These are phyloP conservation scores for Lepidium sativum DNA, from an alignment of 345 rosid species.

Conservation along the genomic window DNA sequence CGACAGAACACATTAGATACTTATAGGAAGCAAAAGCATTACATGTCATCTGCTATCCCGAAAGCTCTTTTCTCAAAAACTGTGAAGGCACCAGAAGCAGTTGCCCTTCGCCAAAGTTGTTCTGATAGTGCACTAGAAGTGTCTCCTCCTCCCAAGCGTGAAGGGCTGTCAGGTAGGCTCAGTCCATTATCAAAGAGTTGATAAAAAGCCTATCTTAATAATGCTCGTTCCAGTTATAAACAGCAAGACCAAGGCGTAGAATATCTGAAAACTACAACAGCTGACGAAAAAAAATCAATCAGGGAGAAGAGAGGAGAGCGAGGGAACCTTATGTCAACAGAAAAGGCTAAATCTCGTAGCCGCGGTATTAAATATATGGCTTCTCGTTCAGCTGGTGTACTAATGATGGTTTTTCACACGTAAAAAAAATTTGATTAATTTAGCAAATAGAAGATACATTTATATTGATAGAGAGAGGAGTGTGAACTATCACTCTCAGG, in stretches of 20 bases:
- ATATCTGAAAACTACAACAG: background rate
- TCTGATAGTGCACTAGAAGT: slow-evolving; percentile 43
- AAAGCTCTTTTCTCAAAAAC: slow-evolving; percentile 74
- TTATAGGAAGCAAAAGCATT: slow-evolving; percentile 12
- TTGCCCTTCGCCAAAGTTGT: slow-evolving; percentile 92
- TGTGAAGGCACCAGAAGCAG: slow-evolving; percentile 65
- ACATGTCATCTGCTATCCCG: slow-evolving; percentile 97
- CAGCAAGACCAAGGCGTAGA: slow-evolving; percentile 3
- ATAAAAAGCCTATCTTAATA: background rate
- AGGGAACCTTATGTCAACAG: slow-evolving; percentile 70
- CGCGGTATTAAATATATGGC: slow-evolving; percentile 67
- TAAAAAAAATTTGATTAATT: background rate
- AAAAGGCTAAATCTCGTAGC: slow-evolving; percentile 89
- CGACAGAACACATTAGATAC: background rate
- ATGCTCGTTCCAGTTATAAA: background rate
- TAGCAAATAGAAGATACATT: slow-evolving; percentile 2
- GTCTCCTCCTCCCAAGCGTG: slow-evolving; percentile 44
- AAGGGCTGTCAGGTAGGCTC: slow-evolving; percentile 32
- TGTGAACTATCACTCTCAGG: background rate
- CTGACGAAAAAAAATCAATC: background rate
- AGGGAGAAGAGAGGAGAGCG: background rate
- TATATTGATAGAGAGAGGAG: slow-evolving; percentile 1
- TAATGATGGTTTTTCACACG: slow-evolving; percentile 15
- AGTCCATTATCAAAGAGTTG: slow-evolving; percentile 7
- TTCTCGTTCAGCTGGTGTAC: slow-evolving; percentile 72